Evolutionary conservation across 2,329 filamentous ascomycete species (phyloP).

Genomic region (Leptographium wingfieldii): DNA sequence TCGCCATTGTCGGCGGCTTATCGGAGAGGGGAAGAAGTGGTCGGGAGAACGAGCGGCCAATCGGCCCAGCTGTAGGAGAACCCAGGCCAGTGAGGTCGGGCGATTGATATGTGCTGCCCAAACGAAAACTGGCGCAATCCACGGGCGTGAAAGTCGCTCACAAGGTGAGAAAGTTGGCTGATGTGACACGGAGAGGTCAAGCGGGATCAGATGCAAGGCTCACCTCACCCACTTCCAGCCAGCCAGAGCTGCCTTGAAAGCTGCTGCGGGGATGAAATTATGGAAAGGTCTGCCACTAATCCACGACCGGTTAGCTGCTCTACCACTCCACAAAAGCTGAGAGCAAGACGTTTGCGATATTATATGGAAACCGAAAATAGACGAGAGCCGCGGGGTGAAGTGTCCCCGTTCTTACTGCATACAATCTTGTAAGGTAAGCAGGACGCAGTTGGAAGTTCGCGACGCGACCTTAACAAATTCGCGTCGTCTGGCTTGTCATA

Average conservation of each 20-base stretch:
- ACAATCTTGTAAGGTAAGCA: not conserved
- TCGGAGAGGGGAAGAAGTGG: not conserved
- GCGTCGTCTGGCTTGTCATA: not conserved
- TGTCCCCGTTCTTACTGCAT: too few species aligned
- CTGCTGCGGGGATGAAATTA: not conserved
- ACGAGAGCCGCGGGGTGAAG: too few species aligned
- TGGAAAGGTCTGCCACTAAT: not conserved
- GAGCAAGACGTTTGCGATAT: not conserved
- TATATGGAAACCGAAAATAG: too few species aligned
- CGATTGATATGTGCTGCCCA: not conserved
- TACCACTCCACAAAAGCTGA: not conserved
- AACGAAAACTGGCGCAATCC: not conserved
- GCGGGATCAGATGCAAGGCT: not conserved
- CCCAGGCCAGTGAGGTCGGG: not conserved
- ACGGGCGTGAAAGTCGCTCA: not conserved
- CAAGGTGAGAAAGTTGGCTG: not conserved
- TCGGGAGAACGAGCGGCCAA: not conserved
- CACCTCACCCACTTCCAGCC: too few species aligned
- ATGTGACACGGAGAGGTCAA: not conserved
- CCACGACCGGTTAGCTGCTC: not conserved
- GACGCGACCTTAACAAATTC: not conserved
- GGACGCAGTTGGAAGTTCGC: not conserved
- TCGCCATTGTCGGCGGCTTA: slow-evolving; percentile 32
- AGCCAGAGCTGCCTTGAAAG: not conserved
- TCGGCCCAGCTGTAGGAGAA: not conserved